phyloP scores from a whole-genome alignment of 2,329 filamentous ascomycete genomes.

The Diplodia scrobiculata region DNA sequence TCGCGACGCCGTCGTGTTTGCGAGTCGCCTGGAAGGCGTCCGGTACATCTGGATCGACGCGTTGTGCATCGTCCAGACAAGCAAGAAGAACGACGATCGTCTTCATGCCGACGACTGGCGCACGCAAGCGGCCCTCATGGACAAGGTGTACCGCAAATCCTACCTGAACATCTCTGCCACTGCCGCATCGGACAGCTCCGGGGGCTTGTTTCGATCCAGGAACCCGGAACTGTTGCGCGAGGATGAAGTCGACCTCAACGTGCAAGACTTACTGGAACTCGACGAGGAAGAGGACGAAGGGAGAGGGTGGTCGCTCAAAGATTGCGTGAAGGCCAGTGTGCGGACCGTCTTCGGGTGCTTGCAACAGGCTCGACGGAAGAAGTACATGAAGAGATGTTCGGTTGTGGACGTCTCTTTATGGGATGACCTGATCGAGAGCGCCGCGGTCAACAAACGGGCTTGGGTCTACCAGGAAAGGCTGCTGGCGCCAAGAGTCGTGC shows the following conservation, averaged over 20 bases:
- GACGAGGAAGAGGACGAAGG: neutral
- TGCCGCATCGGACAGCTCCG: neutral
- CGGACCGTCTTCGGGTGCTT: neutral
- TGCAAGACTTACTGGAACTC: neutral
- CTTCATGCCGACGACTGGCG: conserved; percentile 3
- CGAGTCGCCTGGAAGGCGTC: conserved; percentile 26
- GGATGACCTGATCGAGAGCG: conserved; percentile 31
- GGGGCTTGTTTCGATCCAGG: neutral
- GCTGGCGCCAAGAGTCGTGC: conserved; percentile 33
- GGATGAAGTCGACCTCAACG: neutral
- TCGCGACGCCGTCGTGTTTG: conserved; percentile 30
- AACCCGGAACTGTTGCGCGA: neutral
- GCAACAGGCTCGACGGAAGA: neutral
- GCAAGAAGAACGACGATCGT: neutral
- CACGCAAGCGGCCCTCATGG: conserved; percentile 13
- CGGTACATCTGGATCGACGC: conserved; percentile 33
- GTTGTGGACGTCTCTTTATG: conserved; percentile 31
- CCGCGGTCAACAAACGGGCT: conserved; percentile 33
- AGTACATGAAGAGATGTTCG: conserved; percentile 22
- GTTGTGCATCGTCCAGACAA: conserved; percentile 26
- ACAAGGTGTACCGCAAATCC: conserved; percentile 14
- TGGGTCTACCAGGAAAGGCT: conserved; percentile 38
- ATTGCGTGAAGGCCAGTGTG: neutral
- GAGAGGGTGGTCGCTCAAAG: neutral
- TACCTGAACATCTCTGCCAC: conserved; percentile 2